Base-by-base conservation (phyloP, 2,329 filamentous ascomycete species). In the Septoria linicola region DNA sequence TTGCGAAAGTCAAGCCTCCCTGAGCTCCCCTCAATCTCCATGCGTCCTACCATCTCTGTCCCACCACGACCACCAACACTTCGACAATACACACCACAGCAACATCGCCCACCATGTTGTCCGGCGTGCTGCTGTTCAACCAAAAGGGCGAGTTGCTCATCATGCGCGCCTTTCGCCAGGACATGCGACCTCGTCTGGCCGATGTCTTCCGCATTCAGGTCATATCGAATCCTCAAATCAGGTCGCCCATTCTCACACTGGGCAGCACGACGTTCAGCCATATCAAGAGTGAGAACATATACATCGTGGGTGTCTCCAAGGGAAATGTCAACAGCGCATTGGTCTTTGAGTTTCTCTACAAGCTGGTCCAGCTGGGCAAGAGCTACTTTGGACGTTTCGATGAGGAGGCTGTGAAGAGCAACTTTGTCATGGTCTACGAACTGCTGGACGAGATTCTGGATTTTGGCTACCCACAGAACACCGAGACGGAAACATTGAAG, bases 141-240 rank as follows among this genome's bases (percentile, higher is more conserved):
- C 93, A 99, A 73, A 99, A 99, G 76, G 93, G 93, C 75, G 93
- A 99, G 78, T 96, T 99, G 74, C 88, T 99, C 68, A 99, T 99
- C 73, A 96, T 99, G 78, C 89, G 93, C 68, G 90, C 93, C 66
- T 99, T 99, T 75, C 90, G 93, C 68, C 96, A 96, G 71, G 95
- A 99, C 76, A 97, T 93, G 75, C 89, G 95, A 51, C 93, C 93
- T 49, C 89, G 93, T 46, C 87, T 99, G 59, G 93, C 93, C 75
- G 93, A 99, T 70, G 92, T 99, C 76, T 99, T 99, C 75, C 91
- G 93, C 73, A 99, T 99, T 72, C 93, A 99, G 70, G 66, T 99
- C 75, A 97, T 99, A 71, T 96, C 90, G 64, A 99, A 99, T 71
- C 86, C 93, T 46, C 90, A 96, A 72, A 93, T 99, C 54, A 89